Evolutionary conservation across 805 yeast genomes (phyloP).

Genomic region (Cyberlindnera americana): DNA sequence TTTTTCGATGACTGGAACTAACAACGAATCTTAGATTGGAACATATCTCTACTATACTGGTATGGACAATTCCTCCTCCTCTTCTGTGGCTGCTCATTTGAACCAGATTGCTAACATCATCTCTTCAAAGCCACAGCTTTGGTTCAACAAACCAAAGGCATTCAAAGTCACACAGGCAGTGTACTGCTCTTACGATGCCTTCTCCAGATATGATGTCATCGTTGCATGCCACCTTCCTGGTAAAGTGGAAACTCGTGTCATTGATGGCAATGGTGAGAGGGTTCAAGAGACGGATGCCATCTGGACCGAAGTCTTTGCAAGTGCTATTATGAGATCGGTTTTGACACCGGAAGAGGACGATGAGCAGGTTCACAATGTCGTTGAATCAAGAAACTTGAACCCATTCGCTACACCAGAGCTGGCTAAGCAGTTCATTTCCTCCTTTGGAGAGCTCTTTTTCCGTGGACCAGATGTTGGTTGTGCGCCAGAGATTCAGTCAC

Average conservation of each 20-base stretch:
- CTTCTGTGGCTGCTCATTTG: constrained; percentile 72
- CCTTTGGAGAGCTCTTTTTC: constrained; percentile 62
- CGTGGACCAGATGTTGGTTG: constrained; percentile 69
- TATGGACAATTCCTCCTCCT: constrained; percentile 69
- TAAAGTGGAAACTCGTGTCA: constrained; percentile 51
- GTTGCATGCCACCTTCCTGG: constrained; percentile 78
- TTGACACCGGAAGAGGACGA: constrained; percentile 70
- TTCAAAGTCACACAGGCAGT: constrained; percentile 72
- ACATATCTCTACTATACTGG: constrained; percentile 76
- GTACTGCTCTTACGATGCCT: constrained; percentile 71
- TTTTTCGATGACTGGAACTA: no score
- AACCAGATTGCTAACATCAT: constrained; percentile 66
- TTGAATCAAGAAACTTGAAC: constrained; percentile 78
- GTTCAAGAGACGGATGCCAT: constrained; percentile 46
- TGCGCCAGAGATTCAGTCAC: constrained; percentile 62
- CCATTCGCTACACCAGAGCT: constrained; percentile 56
- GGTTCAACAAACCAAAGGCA: constrained; percentile 75
- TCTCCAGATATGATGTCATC: constrained; percentile 61
- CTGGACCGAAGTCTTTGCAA: constrained; percentile 52
- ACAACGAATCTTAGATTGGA: constrained; percentile 42
- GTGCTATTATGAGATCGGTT: constrained; percentile 73
- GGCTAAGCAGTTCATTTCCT: constrained; percentile 53
- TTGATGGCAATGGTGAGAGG: constrained; percentile 44
- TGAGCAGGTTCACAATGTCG: constrained; percentile 65
- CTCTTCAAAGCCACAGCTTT: constrained; percentile 57